A percentile compares a stretch with the other conserved stretches of the same genome.
phyloP scores from a whole-genome alignment of 2,329 filamentous ascomycete species.

The Gliomastix tumulicola region DNA sequence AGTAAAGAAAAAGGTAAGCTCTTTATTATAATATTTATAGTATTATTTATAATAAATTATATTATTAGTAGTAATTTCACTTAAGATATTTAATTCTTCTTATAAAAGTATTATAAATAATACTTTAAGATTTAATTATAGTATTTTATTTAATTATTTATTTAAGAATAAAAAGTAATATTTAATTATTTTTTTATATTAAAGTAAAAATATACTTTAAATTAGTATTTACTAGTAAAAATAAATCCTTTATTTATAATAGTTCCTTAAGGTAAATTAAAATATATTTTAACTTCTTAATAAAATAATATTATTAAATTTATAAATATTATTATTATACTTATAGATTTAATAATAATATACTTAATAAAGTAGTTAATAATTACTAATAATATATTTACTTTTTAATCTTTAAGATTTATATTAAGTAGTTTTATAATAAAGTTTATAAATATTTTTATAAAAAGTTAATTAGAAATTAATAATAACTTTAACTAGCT shows the following conservation, averaged over 20 bases:
- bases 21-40: neutral
- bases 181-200: slow-evolving; percentile 3
- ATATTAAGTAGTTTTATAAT: slow-evolving; percentile 2
- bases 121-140: slow-evolving; percentile 2
- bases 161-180: slow-evolving; percentile 1
- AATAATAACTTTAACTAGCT: neutral
- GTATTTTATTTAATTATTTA: slow-evolving; percentile 1
- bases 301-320: neutral
- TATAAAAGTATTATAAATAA: neutral
- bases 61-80: neutral
- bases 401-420: neutral
- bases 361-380: slow-evolving; percentile 2
- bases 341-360: neutral
- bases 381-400: slow-evolving; percentile 1
- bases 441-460: slow-evolving; percentile 3
- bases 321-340: neutral
- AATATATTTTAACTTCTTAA: slow-evolving; percentile 2
- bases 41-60: slow-evolving; percentile 2
- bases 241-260: neutral
- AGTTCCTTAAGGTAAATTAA: neutral
- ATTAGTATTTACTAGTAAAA: neutral
- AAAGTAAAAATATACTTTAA: neutral
- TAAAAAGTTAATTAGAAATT: neutral
- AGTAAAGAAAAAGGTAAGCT: neutral
- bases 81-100: neutral